Conservation (phyloP, 768 basidiomycete genomes). For the Suillus tomentosus region DNA sequence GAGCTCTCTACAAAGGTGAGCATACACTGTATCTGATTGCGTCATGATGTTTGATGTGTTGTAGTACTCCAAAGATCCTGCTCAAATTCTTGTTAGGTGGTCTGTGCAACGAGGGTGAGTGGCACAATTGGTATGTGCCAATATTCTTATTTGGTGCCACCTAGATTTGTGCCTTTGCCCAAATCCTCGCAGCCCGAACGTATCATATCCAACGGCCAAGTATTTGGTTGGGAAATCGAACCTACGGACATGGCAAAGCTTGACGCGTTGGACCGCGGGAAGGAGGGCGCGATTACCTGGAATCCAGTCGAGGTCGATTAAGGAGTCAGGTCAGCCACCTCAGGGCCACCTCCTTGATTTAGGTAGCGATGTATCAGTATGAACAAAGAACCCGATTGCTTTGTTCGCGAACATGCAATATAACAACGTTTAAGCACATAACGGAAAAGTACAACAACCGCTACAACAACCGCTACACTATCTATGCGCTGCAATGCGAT, state of each 20-base stretch:
- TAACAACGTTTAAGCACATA: too few species aligned
- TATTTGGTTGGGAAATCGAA: constrained; percentile 49
- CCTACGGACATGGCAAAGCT: constrained; percentile 45
- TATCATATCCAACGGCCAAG: constrained; percentile 45
- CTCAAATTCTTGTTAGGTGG: constrained; percentile 86
- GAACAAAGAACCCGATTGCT: too few species aligned
- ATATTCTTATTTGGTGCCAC: constrained; percentile 4
- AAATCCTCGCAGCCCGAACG: constrained; percentile 47
- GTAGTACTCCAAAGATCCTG: constrained; percentile 56
- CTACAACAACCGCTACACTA: too few species aligned
- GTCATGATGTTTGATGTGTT: background rate
- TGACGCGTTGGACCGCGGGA: constrained; percentile 46
- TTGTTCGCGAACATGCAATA: too few species aligned
- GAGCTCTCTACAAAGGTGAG: constrained; percentile 56
- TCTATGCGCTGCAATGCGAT: too few species aligned
- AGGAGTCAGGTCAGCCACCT: background rate
- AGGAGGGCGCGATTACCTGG: constrained; percentile 50
- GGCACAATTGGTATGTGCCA: constrained; percentile 1
- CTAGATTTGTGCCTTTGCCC: constrained; percentile 49
- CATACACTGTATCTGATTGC: too few species aligned
- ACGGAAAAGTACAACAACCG: too few species aligned
- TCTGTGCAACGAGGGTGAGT: constrained; percentile 75
- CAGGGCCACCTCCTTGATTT: background rate
- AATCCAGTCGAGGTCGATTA: constrained; percentile 42
- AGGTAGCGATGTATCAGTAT: too few species aligned